Base-by-base conservation (phyloP, 2,329 filamentous ascomycete species). In the Colletotrichum orchidophilum region DNA sequence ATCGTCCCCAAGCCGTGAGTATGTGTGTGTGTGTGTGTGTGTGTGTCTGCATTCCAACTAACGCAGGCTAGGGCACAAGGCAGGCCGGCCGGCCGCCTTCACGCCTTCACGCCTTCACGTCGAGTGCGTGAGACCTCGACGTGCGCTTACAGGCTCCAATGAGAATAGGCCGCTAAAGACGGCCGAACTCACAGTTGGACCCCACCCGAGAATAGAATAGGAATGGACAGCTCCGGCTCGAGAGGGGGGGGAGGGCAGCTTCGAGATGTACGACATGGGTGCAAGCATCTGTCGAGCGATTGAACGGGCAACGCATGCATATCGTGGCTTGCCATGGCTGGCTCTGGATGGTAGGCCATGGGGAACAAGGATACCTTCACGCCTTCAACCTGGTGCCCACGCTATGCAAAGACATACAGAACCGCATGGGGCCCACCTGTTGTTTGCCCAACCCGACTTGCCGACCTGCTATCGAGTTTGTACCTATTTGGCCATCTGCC, bases 91-190 rank as follows among this genome's bases (percentile, higher is more conserved):
- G 65, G 64, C 64, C 68, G 64, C 57, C 55, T 60, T 68, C 67
- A 57, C 59, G 11, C 55, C 63, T n/a, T n/a, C n/a, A n/a, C 68
- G 64, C 57, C 55, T 60, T 68, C 67, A 57, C 59, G 11, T 59
- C 63, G 62, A 60, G 58, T 73, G 70, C 55, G 50, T 58, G 31
- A 73, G 59, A 74, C 54, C 63, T 66, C 27, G 70, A 57, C 57
- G 54, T 86, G 84, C 84, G 84, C 84, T 86, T 85, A 84, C 77
- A 82, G 77, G 77, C 77, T 75, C 84, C 84, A 86, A 86, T 86
- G 78, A 81, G 78, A 76, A 75, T 75, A 77, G 77, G 73, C 74
- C 73, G 73, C 62, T 61, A 53, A 69, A 74, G 29, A 26, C 69
- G 67, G 67, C 67, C 73, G 71, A 67, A 70, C 60, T 65, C 61